phyloP scores from a whole-genome alignment of 1,284 basidiomycete species.

The Salmacisia buchloeana region DNA sequence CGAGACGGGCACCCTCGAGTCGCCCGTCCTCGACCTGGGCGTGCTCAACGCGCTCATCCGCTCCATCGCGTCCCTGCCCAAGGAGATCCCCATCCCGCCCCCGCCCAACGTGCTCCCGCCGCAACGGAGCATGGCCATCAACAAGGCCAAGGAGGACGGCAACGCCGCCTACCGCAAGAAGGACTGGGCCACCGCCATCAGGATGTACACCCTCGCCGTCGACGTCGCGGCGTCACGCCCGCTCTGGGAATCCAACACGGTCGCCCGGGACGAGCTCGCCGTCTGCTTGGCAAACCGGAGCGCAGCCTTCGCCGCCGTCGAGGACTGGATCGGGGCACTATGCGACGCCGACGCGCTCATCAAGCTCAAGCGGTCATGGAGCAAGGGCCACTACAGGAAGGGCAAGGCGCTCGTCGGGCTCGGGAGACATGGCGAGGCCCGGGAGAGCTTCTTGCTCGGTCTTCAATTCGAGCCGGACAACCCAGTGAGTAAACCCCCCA shows the following conservation, averaged over 20 bases:
- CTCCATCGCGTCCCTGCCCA: conserved; percentile 35
- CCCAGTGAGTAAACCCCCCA: conserved; percentile 27
- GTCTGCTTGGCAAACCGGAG: conserved; percentile 84
- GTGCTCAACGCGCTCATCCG: conserved; percentile 47
- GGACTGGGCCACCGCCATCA: conserved; percentile 68
- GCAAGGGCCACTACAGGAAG: conserved; percentile 90
- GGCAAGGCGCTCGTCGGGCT: conserved; percentile 80
- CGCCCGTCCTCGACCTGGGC: conserved; percentile 35
- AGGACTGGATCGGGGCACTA: conserved; percentile 73
- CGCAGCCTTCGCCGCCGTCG: conserved; percentile 71
- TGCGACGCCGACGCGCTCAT: conserved; percentile 89
- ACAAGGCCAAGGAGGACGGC: conserved; percentile 46
- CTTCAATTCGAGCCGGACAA: conserved; percentile 85
- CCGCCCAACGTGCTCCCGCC: conserved; percentile 47
- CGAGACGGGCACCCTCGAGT: conserved; percentile 19
- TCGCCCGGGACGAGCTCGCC: conserved; percentile 82
- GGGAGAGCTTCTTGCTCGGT: conserved; percentile 73
- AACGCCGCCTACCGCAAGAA: conserved; percentile 40
- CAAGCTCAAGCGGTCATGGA: conserved; percentile 76
- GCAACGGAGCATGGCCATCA: conserved; percentile 39
- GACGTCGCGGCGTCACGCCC: conserved; percentile 75
- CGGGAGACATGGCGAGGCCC: conserved; percentile 66
- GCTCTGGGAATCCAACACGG: conserved; percentile 76
- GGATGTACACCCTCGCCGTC: conserved; percentile 76
- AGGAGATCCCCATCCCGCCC: conserved; percentile 44